Percentiles rank a stretch among this genome's conserved stretches.
Evolutionary conservation across 2,329 filamentous ascomycete genomes (phyloP).

Genomic region (Myriosclerotinia scirpicola): DNA sequence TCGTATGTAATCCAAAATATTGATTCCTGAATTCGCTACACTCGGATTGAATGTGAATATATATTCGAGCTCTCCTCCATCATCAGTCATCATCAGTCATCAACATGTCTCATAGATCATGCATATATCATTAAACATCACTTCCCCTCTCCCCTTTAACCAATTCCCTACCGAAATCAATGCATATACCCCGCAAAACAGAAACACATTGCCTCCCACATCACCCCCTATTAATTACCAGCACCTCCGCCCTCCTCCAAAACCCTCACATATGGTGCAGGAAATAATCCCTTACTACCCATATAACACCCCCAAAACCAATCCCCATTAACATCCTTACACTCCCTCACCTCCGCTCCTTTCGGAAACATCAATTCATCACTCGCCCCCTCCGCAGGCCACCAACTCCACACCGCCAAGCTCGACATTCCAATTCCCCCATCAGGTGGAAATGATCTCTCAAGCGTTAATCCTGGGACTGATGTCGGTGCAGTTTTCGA

Average conservation of each 20-base stretch:
- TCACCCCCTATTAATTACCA: background rate
- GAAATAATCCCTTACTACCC: conserved; percentile 76
- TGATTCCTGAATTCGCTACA: background rate
- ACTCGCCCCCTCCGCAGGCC: conserved; percentile 59
- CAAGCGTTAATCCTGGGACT: conserved; percentile 30
- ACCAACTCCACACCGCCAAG: conserved; percentile 74
- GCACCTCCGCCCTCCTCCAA: conserved; percentile 35
- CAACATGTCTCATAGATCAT: conserved; percentile 1
- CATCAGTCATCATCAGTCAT: conserved; percentile 3
- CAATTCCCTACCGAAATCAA: background rate
- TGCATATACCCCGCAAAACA: background rate
- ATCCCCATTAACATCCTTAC: conserved; percentile 84
- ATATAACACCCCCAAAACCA: conserved; percentile 90
- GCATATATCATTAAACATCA: conserved; percentile 4
- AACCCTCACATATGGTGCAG: conserved; percentile 69
- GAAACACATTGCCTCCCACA: background rate
- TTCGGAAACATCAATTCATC: conserved; percentile 83
- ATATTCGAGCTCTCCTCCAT: background rate
- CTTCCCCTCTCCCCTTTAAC: background rate
- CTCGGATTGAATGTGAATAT: background rate
- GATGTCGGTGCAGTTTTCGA: conserved; percentile 43
- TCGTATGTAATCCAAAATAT: background rate
- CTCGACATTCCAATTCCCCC: conserved; percentile 68
- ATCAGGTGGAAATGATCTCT: conserved; percentile 64
- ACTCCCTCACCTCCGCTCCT: conserved; percentile 78